A percentile compares a stretch with the other conserved stretches of the same genome.
These are phyloP conservation scores for Gaeumannomyces tritici DNA, from an alignment of 2,329 filamentous ascomycete genomes.

Conservation along the genomic window DNA sequence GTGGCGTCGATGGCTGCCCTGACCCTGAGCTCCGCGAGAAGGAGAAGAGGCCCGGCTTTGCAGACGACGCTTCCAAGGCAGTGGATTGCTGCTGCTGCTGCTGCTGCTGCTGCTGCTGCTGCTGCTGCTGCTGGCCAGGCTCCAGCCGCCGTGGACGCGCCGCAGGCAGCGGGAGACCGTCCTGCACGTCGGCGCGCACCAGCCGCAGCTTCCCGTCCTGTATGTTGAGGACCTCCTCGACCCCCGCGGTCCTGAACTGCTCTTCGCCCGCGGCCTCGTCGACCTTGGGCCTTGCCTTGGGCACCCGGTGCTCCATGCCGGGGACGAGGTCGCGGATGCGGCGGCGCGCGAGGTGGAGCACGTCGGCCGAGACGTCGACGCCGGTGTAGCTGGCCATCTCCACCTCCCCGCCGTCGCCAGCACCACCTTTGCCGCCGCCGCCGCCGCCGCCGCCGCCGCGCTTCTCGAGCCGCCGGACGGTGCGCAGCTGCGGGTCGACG, in stretches of 20 bases:
- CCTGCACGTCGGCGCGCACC: slow-evolving; percentile 6
- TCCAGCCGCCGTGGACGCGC: background rate
- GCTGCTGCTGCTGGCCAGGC: background rate
- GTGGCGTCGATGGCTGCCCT: slow-evolving; percentile 7
- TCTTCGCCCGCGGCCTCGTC: background rate
- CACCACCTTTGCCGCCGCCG: background rate
- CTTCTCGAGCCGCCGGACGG: slow-evolving; percentile 4
- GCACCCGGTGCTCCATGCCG: slow-evolving; percentile 27
- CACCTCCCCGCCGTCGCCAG: slow-evolving; percentile 7
- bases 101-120: background rate
- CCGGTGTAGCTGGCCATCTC: slow-evolving; percentile 47
- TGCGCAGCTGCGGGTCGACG: slow-evolving; percentile 8
- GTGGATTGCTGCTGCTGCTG: too few species aligned
- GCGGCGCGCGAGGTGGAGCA: slow-evolving; percentile 47
- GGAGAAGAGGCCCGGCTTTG: background rate
- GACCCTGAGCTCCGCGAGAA: background rate
- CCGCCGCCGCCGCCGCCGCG: background rate
- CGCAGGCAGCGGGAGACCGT: slow-evolving; percentile 1
- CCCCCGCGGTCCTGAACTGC: background rate
- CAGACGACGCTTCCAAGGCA: background rate
- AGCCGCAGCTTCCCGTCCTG: slow-evolving; percentile 13
- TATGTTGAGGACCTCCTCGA: slow-evolving; percentile 10
- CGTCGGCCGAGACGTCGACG: slow-evolving; percentile 50
- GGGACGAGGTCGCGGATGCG: slow-evolving; percentile 36
- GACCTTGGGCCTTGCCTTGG: slow-evolving; percentile 1